These are phyloP conservation scores for Penicillium riverlandense DNA, from an alignment of 495 filamentous ascomycete species.

Conservation along the genomic window DNA sequence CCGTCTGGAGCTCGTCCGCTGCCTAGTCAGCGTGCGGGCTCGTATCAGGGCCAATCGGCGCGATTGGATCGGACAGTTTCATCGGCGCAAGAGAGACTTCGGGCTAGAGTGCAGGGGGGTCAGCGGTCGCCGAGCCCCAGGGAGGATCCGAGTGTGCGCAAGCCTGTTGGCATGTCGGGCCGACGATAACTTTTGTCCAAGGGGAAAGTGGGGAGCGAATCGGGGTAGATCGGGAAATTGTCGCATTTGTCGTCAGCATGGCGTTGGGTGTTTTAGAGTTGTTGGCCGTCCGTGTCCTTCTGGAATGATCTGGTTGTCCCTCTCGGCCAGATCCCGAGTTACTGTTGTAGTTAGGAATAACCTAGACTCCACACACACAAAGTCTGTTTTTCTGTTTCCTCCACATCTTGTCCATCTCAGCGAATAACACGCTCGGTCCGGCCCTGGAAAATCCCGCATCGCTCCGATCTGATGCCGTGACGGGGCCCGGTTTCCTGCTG, in stretches of 20 bases:
- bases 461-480: not conserved
- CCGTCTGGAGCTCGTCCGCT: conserved; percentile 48
- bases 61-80: conserved; percentile 40
- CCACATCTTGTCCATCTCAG: not conserved
- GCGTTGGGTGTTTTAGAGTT: conserved; percentile 12
- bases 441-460: conserved; percentile 7
- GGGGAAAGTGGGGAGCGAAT: conserved; percentile 1
- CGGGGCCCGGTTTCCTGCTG: no score
- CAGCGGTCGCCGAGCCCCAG: conserved; percentile 30
- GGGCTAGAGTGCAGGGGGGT: conserved; percentile 56
- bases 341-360: no score
- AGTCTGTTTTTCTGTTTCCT: no score
- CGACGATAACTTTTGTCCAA: not conserved
- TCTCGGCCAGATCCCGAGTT: no score
- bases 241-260: conserved; percentile 17
- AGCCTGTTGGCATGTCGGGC: conserved; percentile 24
- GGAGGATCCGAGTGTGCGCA: conserved; percentile 27
- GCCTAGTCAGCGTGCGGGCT: conserved; percentile 64
- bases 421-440: conserved; percentile 16
- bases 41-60: conserved; percentile 48
- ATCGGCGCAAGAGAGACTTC: conserved; percentile 61
- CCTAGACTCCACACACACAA: no score
- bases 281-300: not conserved
- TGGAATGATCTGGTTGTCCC: no score
- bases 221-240: not conserved